Evolutionary conservation across 768 basidiomycete genomes (phyloP), one percentile per base, ranked within the genome.

Genomic region (Clathrus columnatus): DNA sequence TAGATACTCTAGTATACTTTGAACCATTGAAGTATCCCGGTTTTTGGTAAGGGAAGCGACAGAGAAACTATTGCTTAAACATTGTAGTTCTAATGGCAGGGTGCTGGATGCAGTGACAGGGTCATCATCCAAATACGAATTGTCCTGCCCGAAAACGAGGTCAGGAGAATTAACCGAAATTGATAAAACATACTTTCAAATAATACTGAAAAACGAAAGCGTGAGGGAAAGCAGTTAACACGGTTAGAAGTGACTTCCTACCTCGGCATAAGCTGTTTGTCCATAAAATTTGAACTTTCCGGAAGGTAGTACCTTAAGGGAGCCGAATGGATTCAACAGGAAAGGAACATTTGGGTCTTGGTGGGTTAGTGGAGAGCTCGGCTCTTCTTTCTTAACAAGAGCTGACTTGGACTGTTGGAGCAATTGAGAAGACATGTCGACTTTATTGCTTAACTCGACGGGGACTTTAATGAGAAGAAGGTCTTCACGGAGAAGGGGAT

Each of bases 401-500:
- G 21, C 18, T 23, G 41, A 42, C 20, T 47, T 47, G 21, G 46
- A 47, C 18, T 47, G 46, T 47, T 47, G 46, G 14, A 47, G 5
- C 36, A 36, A 36, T 11, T 36, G 36, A 11, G 36, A 36, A 23
- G 46, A 47, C 21, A 28, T 47, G 11, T 47, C 46, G 7, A 47
- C 46, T 47, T 47, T 50, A 26, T 50, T 50, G 24, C 49, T 50
- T 21, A 58, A 42, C 30, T 58, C 51, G 16, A 58, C 36, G 30
- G 51, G 57, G 17, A 49, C 55, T 29, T 56, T 56, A 6, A 56
- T 26, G 30, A 23, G 48, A 29, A 56, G 32, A 46, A 56, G 55
- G 48, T 56, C 55, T 7, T 57, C 56, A 14, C 56, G 29, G 36
- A 57, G 50, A 1, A 57, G 50, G 14, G 50, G 56, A 32, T 57